Percentiles rank a stretch among this genome's conserved stretches.
phyloP scores from a whole-genome alignment of 208 protist species.

The Trypanosoma platydactyli region DNA sequence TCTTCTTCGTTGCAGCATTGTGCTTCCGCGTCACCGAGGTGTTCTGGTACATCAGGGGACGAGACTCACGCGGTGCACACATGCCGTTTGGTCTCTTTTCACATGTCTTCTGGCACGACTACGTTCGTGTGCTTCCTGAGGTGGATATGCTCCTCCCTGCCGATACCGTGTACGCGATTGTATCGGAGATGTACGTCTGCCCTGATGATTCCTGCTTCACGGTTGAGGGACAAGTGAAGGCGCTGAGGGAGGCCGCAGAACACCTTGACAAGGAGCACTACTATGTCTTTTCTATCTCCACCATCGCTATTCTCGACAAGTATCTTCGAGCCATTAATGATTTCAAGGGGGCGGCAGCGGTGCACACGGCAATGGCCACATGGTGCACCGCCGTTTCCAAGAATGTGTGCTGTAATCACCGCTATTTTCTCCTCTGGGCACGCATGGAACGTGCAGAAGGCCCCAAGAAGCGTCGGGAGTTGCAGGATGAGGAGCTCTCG shows the following conservation, averaged over 20 bases:
- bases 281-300: constrained; percentile 73
- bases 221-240: constrained; percentile 79
- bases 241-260: constrained; percentile 79
- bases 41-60: constrained; percentile 80
- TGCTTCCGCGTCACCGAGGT: constrained; percentile 88
- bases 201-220: constrained; percentile 82
- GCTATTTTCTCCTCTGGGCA: constrained; percentile 84
- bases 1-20: constrained; percentile 82
- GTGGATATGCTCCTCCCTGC: constrained; percentile 57
- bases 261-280: constrained; percentile 80
- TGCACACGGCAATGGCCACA: constrained; percentile 67
- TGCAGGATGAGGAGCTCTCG: constrained; percentile 43
- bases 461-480: constrained; percentile 24
- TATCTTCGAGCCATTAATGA: constrained; percentile 57
- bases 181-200: constrained; percentile 73
- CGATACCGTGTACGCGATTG: constrained; percentile 77
- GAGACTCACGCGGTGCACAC: constrained; percentile 58
- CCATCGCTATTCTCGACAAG: constrained; percentile 63
- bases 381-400: constrained; percentile 71
- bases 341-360: constrained; percentile 55
- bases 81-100: constrained; percentile 73
- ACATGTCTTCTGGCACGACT: constrained; percentile 91
- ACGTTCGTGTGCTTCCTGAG: constrained; percentile 84
- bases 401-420: constrained; percentile 38
- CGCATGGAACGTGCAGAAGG: constrained; percentile 71